phyloP scores from a whole-genome alignment of 176 grass and related monocot species.

The Avena atlantica region DNA sequence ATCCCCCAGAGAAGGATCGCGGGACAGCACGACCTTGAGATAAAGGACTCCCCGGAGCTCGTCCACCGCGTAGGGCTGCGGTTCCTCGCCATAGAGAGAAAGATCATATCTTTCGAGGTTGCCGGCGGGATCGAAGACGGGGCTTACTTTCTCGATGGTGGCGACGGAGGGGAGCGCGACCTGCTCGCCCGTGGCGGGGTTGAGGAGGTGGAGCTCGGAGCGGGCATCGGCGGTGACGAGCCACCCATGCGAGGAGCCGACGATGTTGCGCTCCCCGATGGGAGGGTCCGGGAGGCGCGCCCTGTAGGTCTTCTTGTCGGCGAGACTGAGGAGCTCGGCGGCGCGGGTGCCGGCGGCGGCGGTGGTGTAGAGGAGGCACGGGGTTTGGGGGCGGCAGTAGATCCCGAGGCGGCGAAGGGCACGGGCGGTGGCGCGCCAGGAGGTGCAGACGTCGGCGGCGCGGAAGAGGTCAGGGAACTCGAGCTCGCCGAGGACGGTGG shows the following conservation, averaged over 20 bases:
- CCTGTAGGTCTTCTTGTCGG: background rate
- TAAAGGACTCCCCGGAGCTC: background rate
- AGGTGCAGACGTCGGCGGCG: background rate
- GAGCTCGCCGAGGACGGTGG: background rate
- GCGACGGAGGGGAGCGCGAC: background rate
- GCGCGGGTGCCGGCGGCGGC: background rate
- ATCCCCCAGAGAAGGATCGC: no score
- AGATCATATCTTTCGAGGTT: no score
- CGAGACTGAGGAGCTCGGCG: background rate
- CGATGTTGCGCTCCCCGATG: background rate
- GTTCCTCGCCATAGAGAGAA: background rate
- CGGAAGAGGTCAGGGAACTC: background rate
- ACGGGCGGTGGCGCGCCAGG: background rate
- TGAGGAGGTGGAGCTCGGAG: conserved; percentile 13
- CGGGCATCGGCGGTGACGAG: background rate
- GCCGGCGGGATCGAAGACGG: background rate
- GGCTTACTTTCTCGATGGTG: background rate
- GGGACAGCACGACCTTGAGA: no score
- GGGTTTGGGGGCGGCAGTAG: background rate
- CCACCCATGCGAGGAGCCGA: background rate
- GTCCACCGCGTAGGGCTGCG: background rate
- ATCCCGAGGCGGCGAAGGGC: background rate
- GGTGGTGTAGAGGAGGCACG: background rate
- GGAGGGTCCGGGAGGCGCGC: background rate
- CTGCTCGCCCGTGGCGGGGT: background rate